These are phyloP conservation scores for Helminthosporium solani DNA, from an alignment of 2,329 filamentous ascomycete species.

Conservation along the genomic window DNA sequence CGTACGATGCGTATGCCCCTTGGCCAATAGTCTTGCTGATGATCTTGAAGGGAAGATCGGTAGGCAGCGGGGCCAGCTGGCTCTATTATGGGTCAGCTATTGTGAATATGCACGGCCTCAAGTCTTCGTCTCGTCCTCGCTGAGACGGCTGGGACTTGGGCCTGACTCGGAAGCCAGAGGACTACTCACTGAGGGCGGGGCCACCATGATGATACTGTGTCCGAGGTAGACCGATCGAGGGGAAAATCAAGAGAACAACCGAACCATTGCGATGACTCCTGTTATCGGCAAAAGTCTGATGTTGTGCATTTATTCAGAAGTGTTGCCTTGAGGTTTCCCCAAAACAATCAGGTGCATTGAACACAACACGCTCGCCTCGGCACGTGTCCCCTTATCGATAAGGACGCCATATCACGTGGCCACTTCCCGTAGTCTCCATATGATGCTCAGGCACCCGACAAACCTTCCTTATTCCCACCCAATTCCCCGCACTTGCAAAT, in stretches of 20 bases:
- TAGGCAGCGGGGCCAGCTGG: constrained; percentile 83
- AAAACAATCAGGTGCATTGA: constrained; percentile 1
- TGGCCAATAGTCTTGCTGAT: constrained; percentile 95
- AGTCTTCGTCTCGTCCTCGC: background rate
- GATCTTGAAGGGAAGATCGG: constrained; percentile 85
- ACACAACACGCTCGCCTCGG: constrained; percentile 12
- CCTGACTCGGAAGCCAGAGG: background rate
- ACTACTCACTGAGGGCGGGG: constrained; percentile 30
- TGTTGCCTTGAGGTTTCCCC: constrained; percentile 16
- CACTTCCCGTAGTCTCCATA: too few relatives aligned
- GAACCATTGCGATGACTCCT: background rate
- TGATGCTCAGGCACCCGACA: background rate
- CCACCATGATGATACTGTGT: constrained; percentile 17
- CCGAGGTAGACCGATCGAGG: background rate
- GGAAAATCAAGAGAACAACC: background rate
- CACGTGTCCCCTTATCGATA: constrained; percentile 16
- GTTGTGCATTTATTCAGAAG: constrained; percentile 6
- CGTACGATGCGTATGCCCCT: constrained; percentile 94
- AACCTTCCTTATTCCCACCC: background rate
- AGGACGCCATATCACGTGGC: constrained; percentile 11
- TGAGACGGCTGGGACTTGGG: background rate
- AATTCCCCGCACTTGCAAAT: background rate
- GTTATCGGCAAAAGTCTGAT: background rate
- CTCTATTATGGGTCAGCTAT: constrained; percentile 58
- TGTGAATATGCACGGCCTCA: background rate